These are phyloP conservation scores for Magnaporthiopsis poae DNA, from an alignment of 2,329 filamentous ascomycete species.

Conservation along the genomic window DNA sequence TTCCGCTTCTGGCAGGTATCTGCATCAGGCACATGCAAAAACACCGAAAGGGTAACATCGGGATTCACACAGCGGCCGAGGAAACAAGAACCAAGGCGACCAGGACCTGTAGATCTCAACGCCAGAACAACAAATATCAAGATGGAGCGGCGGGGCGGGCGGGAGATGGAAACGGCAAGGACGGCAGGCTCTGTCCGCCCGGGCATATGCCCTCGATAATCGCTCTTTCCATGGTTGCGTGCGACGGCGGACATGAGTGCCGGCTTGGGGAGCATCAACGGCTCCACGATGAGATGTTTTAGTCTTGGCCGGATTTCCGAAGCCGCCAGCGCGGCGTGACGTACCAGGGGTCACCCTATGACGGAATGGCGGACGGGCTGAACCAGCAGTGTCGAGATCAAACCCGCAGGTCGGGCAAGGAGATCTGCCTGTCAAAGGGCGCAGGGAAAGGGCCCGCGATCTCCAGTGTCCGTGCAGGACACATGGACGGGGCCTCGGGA, in stretches of 20 bases:
- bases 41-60: not conserved
- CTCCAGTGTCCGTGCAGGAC: too few species aligned
- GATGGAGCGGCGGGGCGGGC: not conserved
- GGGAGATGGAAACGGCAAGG: not conserved
- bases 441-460: too few species aligned
- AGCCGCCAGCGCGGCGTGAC: not conserved
- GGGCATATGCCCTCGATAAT: not conserved
- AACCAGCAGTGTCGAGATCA: not conserved
- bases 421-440: too few species aligned
- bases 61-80: not conserved
- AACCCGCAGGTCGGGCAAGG: too few species aligned
- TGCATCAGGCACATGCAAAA: not conserved
- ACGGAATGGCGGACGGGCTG: not conserved
- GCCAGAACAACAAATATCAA: not conserved
- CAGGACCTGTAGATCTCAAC: not conserved
- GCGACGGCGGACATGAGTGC: not conserved
- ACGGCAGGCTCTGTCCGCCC: not conserved
- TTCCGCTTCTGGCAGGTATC: not conserved
- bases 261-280: not conserved
- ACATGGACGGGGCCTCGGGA: not conserved
- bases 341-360: not conserved
- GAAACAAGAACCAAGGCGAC: not conserved
- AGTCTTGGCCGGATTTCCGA: not conserved
- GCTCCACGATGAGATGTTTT: not conserved
- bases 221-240: not conserved